Base-by-base conservation (phyloP, 805 yeast species). In the Saccharomyces kudriavzevii region DNA sequence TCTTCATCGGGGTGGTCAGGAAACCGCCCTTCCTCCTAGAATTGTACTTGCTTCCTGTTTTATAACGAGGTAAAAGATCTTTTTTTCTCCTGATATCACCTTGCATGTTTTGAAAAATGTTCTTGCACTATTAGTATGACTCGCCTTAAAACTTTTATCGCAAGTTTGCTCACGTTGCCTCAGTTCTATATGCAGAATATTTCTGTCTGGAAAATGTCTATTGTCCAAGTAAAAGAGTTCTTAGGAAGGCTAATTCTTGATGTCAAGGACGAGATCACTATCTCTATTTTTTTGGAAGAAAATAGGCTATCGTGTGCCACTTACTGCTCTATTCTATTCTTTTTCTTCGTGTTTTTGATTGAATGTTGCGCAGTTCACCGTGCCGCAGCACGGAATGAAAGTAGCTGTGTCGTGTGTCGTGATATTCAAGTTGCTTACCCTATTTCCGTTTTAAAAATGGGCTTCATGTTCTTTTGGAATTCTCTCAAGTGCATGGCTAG, bases 1-100 rank as follows among this genome's bases (percentile, higher is more conserved):
- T 77, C 59, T 77, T 76, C 74, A 74, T 74, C 26, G 79, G 79
- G 2, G 82, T 77, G 0, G 82, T 76, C 54, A 78, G 60, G 58
- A 29, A 64, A 45, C 57, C 52, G 30, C 63, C 61, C 29, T 55
- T 56, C 4, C 69, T 68, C 45, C 66, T 48, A 14, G 52, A 40
- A 13, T 47, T 46, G 17, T 30, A 40, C 10, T 49, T 49, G 24
- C 55, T 63, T 25, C 55, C 54, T 51, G 60, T 62, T 48, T 53
- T 50, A 47, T 67, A 67, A 22, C 77, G 70, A 48, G 83, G 83
- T 30, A 78, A 62, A 20, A 74, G 67, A 40, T 70, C 70, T 52
- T 64, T 66, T 56, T 63, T 66, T 51, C 70, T 62, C 49, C 68
- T 59, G 48, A 68, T 62, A 24, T 68, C 71, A 43, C 71, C 70